Base-by-base conservation (phyloP, 2,329 filamentous ascomycete genomes). In the Sporothrix pallida region DNA sequence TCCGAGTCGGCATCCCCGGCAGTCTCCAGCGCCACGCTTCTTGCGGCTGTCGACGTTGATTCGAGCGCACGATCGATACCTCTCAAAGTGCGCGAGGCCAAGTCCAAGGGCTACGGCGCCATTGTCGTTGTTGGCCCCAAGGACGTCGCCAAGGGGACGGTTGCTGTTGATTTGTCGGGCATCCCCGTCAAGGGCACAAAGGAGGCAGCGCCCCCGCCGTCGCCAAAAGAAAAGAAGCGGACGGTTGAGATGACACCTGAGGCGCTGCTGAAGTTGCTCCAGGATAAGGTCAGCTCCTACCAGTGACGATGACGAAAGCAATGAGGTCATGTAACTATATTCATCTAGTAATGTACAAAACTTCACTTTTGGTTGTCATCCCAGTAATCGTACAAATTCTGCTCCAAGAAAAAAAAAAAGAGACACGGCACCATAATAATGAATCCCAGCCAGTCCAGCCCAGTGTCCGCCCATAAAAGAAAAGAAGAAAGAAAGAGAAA, bases 81-180 rank as follows among this genome's bases (percentile, higher is more conserved):
- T 1, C 88, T 90, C 79, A 97, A 96, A 81, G 86, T 94, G 26
- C 86, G 87, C 46, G 89, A 92, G 79, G 94, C 93, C n/a, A 91
- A 88, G 76, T 80, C 82, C 67, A 91, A 90, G 81, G 91, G 90
- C 56, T 96, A 95, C 80, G 90, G 92, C 71, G 84, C 93, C 72
- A 89, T 96, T 71, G 86, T 93, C 46, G 89, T 94, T 1, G 84
- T 96, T 12, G 94, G 94, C 0, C 84, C 89, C 44, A 86, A 86
- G 73, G 90, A 95, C 77, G 81, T 92, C 2, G 82, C 84, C n/a
- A 85, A 84, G 15, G 84, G 85, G 54, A 87, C 84, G n/a, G 84
- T 94, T 46, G 87, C 79, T 42, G 86, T 84, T 46, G 84, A 87
- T 72, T 78, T 84, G 37, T 71, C 73, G 12, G 76, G 75, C 23